Base-by-base conservation (phyloP, 2,329 filamentous ascomycete genomes). In the Fusarium beomiforme region DNA sequence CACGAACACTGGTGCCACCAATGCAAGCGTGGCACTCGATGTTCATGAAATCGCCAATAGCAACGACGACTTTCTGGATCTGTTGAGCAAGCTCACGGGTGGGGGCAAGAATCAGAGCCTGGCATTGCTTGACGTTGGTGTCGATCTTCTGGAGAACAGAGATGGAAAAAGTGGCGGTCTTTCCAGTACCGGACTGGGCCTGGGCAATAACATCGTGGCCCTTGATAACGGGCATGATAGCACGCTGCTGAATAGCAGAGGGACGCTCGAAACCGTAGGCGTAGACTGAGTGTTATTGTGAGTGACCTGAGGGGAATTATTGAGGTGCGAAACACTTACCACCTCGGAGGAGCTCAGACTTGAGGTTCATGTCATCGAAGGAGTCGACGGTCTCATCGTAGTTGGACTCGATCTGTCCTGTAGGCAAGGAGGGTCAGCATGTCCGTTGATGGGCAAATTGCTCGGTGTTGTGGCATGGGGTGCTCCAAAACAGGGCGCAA, bases 151-250 rank as follows among this genome's bases (percentile, higher is more conserved):
- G 96, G 76, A 99, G 93, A 79, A 96, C 93, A 79, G 95, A 97
- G 86, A 99, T 97, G 80, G 96, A 98, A 91, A 99, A 99, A 78
- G 96, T 99, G 78, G 96, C 96, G 77, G 96, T 99, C 91, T 99
- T 99, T 87, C 96, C 96, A 83, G 96, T 99, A 89, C 96, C 96
- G 78, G 96, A 99, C 89, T 99, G 96, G 80, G 96, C 96, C 89
- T 99, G 96, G 75, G 97, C 96, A 84, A 99, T 99, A 81, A 99
- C 96, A 91, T 99, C 96, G 89, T 95, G 94, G 79, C 94, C 95
- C 91, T 98, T 98, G 89, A 99, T 98, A 83, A 99, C 96, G 81
- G 96, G 97, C 93, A 98, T 97, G 86, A 99, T 99, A 79, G 96
- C 96, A 83, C 97, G 95, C 92, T 97, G 94, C 92, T 99, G 96